A percentile compares a stretch with the other conserved stretches of the same genome.
Evolutionary conservation across 768 basidiomycete species (phyloP).

Genomic region (Trametes elegans): DNA sequence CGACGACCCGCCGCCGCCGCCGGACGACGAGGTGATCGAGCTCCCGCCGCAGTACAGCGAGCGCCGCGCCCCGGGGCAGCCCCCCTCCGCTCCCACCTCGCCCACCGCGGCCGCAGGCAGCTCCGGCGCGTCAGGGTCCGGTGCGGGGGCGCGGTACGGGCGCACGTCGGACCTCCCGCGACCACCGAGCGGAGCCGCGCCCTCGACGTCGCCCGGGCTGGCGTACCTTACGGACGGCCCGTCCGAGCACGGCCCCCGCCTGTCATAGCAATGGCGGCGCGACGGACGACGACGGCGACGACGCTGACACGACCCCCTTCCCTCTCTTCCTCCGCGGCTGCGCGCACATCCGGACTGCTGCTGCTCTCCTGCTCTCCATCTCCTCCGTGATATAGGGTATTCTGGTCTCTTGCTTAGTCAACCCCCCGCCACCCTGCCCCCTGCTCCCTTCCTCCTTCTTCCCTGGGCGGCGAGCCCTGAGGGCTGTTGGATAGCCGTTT

Average conservation of each 20-base stretch:
- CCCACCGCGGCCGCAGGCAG: neutral
- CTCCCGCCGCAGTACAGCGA: constrained; percentile 75
- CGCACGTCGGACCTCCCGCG: neutral
- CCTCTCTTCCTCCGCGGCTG: neutral
- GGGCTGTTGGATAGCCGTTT: constrained; percentile 5
- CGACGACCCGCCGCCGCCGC: constrained; percentile 45
- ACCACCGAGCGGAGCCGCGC: neutral
- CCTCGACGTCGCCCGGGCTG: constrained; percentile 1
- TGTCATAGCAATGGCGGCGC: constrained; percentile 6
- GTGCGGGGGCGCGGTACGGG: neutral
- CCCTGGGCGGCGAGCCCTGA: neutral
- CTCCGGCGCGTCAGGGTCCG: neutral
- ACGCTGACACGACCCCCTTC: neutral
- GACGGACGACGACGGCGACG: neutral
- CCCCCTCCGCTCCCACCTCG: no score
- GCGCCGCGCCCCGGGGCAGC: constrained; percentile 33
- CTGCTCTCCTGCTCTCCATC: neutral
- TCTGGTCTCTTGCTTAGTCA: no score
- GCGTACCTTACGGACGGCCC: constrained; percentile 1
- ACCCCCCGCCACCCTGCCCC: neutral
- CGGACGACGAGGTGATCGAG: constrained; percentile 55
- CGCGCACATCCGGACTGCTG: neutral
- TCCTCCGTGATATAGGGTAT: neutral
- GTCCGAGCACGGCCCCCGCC: constrained; percentile 2
- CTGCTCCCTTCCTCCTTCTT: neutral